phyloP scores from a whole-genome alignment of 352 stramenopile species.

The Pythium chondricola region DNA sequence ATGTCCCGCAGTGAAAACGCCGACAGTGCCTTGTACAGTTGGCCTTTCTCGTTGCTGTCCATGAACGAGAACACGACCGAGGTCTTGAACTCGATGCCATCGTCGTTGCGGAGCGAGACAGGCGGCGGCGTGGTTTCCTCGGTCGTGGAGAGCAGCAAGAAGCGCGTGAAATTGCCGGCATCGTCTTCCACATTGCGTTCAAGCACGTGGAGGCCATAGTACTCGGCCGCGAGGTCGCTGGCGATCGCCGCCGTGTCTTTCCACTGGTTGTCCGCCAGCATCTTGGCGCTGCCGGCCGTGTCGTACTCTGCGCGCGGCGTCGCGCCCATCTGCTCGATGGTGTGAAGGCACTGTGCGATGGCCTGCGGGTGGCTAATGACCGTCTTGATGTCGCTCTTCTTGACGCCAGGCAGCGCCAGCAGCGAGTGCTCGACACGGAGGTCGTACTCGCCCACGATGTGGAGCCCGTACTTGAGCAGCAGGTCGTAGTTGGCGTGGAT shows the following conservation, averaged over 20 bases:
- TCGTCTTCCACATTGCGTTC: slow-evolving; percentile 87
- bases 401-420: slow-evolving; percentile 84
- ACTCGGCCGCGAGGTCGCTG: slow-evolving; percentile 92
- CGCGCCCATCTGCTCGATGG: slow-evolving; percentile 81
- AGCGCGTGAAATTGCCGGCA: slow-evolving; percentile 93
- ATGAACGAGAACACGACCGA: slow-evolving; percentile 74
- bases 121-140: slow-evolving; percentile 21
- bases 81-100: slow-evolving; percentile 51
- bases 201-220: slow-evolving; percentile 91
- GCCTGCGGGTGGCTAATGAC: slow-evolving; percentile 96
- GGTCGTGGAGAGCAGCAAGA: slow-evolving; percentile 79
- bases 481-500: slow-evolving; percentile 96
- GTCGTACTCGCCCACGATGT: slow-evolving; percentile 63
- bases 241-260: slow-evolving; percentile 89
- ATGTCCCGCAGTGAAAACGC: slow-evolving; percentile 61
- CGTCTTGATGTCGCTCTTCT: slow-evolving; percentile 89
- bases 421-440: slow-evolving; percentile 90
- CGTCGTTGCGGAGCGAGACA: slow-evolving; percentile 16
- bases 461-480: slow-evolving; percentile 59
- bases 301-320: slow-evolving; percentile 91
- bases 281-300: slow-evolving; percentile 96
- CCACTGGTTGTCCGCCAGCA: slow-evolving; percentile 89
- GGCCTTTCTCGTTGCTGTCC: slow-evolving; percentile 45
- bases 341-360: slow-evolving; percentile 95
- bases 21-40: slow-evolving; percentile 55